Evolutionary conservation across 192 early-diverging fungal species (phyloP).

Genomic region (Backusella morwellensis): DNA sequence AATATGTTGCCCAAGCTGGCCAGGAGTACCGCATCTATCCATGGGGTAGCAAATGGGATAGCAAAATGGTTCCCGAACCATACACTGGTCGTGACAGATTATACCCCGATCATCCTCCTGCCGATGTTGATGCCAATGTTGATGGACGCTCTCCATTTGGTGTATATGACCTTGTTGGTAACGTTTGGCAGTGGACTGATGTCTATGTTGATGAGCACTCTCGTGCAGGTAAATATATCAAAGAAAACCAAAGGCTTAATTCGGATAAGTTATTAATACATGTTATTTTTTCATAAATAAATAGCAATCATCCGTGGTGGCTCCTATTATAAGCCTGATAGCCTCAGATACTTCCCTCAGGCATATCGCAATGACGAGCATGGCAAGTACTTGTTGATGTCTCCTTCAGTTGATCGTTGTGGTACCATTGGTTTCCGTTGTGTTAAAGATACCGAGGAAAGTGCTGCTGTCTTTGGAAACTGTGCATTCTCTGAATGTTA

Average conservation of each 20-base stretch:
- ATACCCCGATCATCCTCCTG: constrained; percentile 22
- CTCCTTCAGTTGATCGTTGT: constrained; percentile 17
- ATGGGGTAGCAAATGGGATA: constrained; percentile 24
- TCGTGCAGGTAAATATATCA: constrained; percentile 6
- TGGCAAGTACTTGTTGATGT: constrained; percentile 21
- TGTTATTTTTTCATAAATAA: background rate
- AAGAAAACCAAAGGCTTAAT: background rate
- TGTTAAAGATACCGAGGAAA: constrained; percentile 19
- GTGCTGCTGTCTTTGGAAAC: constrained; percentile 24
- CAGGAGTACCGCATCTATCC: constrained; percentile 17
- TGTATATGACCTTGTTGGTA: constrained; percentile 27
- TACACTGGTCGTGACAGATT: constrained; percentile 23
- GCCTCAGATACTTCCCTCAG: constrained; percentile 19
- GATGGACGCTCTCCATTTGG: constrained; percentile 19
- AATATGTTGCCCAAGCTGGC: constrained; percentile 25
- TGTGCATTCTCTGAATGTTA: constrained; percentile 13
- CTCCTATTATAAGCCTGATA: constrained; percentile 15
- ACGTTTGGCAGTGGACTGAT: constrained; percentile 28
- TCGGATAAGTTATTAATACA: background rate
- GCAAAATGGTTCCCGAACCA: background rate
- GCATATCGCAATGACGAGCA: constrained; percentile 21
- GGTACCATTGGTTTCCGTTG: constrained; percentile 28
- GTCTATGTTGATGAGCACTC: constrained; percentile 20
- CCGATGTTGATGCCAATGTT: constrained; percentile 18
- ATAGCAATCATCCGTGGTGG: constrained; percentile 27